A percentile compares a stretch with the other conserved stretches of the same genome.
Conservation (phyloP, 2,329 filamentous ascomycete species). For the Fusarium virguliforme region DNA sequence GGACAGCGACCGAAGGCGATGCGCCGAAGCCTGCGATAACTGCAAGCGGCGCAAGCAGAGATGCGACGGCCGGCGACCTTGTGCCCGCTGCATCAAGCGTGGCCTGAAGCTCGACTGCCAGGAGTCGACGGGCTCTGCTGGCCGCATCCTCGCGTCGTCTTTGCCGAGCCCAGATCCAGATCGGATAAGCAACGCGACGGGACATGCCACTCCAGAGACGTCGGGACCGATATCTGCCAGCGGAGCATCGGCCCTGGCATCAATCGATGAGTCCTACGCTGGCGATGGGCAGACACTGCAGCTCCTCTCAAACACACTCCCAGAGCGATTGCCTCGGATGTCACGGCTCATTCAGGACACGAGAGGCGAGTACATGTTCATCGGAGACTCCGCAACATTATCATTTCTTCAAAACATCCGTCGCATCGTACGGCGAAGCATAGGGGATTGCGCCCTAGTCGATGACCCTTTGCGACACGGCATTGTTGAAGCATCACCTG, state of each 20-base stretch:
- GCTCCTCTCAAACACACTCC: slow-evolving; percentile 46
- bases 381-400: slow-evolving; percentile 57
- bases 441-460: slow-evolving; percentile 54
- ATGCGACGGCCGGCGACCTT: slow-evolving; percentile 47
- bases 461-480: slow-evolving; percentile 56
- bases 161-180: slow-evolving; percentile 50
- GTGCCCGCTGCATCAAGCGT: slow-evolving; percentile 48
- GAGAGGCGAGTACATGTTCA: slow-evolving; percentile 56
- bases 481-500: slow-evolving; percentile 55
- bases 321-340: slow-evolving; percentile 48
- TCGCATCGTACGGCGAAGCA: slow-evolving; percentile 51
- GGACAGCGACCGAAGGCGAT: slow-evolving; percentile 46
- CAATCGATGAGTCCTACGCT: slow-evolving; percentile 25
- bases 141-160: slow-evolving; percentile 47
- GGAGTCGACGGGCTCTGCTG: slow-evolving; percentile 19
- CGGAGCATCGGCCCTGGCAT: slow-evolving; percentile 27
- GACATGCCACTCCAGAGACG: slow-evolving; percentile 31
- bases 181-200: slow-evolving; percentile 41
- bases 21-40: slow-evolving; percentile 48
- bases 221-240: slow-evolving; percentile 28
- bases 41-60: slow-evolving; percentile 50
- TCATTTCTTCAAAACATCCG: slow-evolving; percentile 57
- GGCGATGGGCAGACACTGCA: slow-evolving; percentile 39
- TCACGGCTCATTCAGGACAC: slow-evolving; percentile 55
- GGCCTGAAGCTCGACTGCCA: slow-evolving; percentile 46